Base-by-base conservation (phyloP, 116 monocot genomes). In the Cymodocea nodosa region DNA sequence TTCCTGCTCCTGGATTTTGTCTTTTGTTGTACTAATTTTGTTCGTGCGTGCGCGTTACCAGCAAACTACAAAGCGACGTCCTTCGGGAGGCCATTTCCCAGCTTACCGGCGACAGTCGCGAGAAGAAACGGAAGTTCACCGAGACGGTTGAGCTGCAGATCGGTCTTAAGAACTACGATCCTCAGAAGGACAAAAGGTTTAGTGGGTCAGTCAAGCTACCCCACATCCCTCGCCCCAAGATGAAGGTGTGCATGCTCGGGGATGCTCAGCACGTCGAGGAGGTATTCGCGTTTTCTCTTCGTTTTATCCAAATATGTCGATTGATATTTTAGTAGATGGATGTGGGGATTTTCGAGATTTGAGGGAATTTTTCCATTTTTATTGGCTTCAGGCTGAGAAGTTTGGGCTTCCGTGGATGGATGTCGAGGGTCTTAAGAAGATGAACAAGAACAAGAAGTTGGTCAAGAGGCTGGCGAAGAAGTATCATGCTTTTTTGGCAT, bases 371-470 rank as follows among this genome's bases (percentile, higher is more conserved):
- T 30, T 30, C 30, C 30, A 1, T 30, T 30, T 30, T 30, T 30
- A 30, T 30, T 30, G 30, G 30, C 14, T 74, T 12, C 74, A 89
- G 89, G 90, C 83, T 35, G 77, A 86, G 71, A 90, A 83, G 61
- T 86, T 90, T 17, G 83, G 86, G 12, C 63, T 90, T 30, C 83
- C 80, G 22, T 81, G 65, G 37, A 90, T 90, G 90, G 86, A 83
- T 83, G 90, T 90, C 54, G 90, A 90, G 52, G 75, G 66, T 4
- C 73, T 90, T 1, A 90, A 90, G 66, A 86, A 90, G 52, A 77
- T 90, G 77, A 90, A 90, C 70, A 90, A 90, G 59, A 90, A 90
- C 52, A 90, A 90, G 77, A 90, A 90, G 63, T 74, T 89, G 24
- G 90, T 90, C 10, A 90, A 90, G 66, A 90, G 83, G 71, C 76